A percentile compares a stretch with the other conserved stretches of the same genome.
phyloP scores from a whole-genome alignment of 2,329 filamentous ascomycete genomes.

The Dothiorella sarmentorum region DNA sequence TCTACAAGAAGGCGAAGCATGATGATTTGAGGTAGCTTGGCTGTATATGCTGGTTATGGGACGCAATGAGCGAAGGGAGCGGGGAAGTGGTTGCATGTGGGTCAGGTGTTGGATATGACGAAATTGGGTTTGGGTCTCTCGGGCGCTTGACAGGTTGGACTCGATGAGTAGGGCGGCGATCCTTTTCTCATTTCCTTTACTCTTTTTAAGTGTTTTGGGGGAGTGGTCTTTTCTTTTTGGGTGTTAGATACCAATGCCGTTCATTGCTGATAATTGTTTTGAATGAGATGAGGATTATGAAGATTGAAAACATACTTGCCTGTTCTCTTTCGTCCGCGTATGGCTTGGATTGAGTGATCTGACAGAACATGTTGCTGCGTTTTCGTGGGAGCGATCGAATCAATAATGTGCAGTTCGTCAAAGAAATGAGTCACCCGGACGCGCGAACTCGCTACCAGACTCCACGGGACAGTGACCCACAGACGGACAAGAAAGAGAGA shows the following conservation, averaged over 20 bases:
- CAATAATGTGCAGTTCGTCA: too few relatives aligned
- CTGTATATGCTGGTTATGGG: background rate
- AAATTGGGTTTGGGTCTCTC: background rate
- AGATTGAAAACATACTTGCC: background rate
- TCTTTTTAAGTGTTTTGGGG: background rate
- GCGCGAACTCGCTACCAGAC: too few relatives aligned
- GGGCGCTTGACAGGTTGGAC: background rate
- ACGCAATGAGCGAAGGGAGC: background rate
- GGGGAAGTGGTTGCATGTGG: background rate
- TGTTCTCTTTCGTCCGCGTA: too few relatives aligned
- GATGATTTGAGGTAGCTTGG: conserved; percentile 31
- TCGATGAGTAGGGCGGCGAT: background rate
- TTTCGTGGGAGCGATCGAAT: too few relatives aligned
- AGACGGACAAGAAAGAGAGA: too few relatives aligned
- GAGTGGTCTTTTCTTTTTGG: background rate
- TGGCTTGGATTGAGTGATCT: too few relatives aligned
- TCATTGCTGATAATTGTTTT: conserved; percentile 11
- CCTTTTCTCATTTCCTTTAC: background rate
- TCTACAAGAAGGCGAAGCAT: conserved; percentile 42
- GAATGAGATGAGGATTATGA: background rate
- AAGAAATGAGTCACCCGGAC: too few relatives aligned
- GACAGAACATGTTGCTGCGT: too few relatives aligned
- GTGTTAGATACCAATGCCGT: conserved; percentile 13
- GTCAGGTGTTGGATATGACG: background rate
- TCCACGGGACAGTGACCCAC: too few relatives aligned